Percentiles rank a stretch among this genome's conserved stretches.
Evolutionary conservation across 2,329 filamentous ascomycete genomes (phyloP).

Genomic region (Fusarium sulawesiense): DNA sequence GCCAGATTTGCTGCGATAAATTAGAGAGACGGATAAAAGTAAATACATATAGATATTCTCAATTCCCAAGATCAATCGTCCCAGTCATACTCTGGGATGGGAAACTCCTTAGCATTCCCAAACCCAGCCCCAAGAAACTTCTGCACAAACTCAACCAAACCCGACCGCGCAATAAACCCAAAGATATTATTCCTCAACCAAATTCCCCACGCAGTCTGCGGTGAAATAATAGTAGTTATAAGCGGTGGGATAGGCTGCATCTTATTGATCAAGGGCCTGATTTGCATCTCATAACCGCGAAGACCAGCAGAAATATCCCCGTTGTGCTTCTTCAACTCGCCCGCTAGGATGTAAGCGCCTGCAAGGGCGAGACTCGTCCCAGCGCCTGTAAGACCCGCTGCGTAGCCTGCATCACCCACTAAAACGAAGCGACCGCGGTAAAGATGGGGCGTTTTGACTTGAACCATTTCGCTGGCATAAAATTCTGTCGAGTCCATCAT

Average conservation of each 20-base stretch:
- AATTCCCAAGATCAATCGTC: background rate
- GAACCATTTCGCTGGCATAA: constrained; percentile 57
- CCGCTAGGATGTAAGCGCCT: constrained; percentile 64
- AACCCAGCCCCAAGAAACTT: constrained; percentile 44
- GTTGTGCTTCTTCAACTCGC: constrained; percentile 52
- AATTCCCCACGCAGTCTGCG: constrained; percentile 59
- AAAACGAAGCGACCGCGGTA: constrained; percentile 58
- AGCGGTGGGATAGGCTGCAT: constrained; percentile 49
- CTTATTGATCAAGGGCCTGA: constrained; percentile 56
- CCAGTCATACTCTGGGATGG: constrained; percentile 53
- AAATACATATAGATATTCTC: no score
- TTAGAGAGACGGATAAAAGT: no score
- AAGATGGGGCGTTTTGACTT: constrained; percentile 55
- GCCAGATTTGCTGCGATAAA: background rate
- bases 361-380: constrained; percentile 59
- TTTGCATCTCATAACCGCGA: constrained; percentile 54
- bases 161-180: constrained; percentile 53
- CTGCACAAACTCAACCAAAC: constrained; percentile 46
- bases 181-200: constrained; percentile 58
- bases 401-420: constrained; percentile 63
- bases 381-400: constrained; percentile 58
- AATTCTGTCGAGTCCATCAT: constrained; percentile 56
- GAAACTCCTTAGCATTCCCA: constrained; percentile 44
- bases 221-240: constrained; percentile 53
- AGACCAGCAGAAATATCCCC: constrained; percentile 49